A percentile compares a stretch with the other conserved stretches of the same genome.
Evolutionary conservation across 495 filamentous ascomycete species (phyloP).

Genomic region (Parmelia sp.): DNA sequence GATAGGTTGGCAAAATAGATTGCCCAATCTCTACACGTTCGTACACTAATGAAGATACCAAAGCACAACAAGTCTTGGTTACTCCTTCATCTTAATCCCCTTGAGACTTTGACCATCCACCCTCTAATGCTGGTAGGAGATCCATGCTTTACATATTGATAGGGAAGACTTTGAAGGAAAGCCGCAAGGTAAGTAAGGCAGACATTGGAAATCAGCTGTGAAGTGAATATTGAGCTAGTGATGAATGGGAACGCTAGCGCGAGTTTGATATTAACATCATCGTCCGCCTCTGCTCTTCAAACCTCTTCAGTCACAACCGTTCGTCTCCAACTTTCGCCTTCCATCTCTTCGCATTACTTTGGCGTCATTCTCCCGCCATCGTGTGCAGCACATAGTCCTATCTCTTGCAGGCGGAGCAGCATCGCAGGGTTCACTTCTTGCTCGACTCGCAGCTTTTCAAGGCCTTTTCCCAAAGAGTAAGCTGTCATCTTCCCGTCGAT

Average conservation of each 20-base stretch:
- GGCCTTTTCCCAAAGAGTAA: background rate
- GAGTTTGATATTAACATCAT: background rate
- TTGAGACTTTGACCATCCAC: background rate
- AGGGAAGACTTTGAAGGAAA: background rate
- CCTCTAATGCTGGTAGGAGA: background rate
- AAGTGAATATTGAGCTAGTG: background rate
- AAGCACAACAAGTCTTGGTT: background rate
- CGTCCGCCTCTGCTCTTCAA: background rate
- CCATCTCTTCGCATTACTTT: background rate
- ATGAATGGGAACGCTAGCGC: background rate
- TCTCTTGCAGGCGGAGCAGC: background rate
- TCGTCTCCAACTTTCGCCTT: background rate
- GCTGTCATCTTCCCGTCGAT: background rate
- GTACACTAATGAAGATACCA: too few relatives aligned
- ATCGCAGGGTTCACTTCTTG: background rate
- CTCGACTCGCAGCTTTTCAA: background rate
- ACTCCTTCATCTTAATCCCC: background rate
- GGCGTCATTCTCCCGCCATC: background rate
- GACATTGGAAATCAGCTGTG: too few relatives aligned
- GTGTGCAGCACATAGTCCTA: background rate
- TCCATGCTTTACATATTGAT: background rate
- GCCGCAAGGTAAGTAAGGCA: background rate
- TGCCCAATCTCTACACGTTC: too few relatives aligned
- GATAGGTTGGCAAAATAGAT: background rate
- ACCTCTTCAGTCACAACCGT: background rate